Conservation (phyloP, 257 asterid genomes). For the Solanum tacnaense region DNA sequence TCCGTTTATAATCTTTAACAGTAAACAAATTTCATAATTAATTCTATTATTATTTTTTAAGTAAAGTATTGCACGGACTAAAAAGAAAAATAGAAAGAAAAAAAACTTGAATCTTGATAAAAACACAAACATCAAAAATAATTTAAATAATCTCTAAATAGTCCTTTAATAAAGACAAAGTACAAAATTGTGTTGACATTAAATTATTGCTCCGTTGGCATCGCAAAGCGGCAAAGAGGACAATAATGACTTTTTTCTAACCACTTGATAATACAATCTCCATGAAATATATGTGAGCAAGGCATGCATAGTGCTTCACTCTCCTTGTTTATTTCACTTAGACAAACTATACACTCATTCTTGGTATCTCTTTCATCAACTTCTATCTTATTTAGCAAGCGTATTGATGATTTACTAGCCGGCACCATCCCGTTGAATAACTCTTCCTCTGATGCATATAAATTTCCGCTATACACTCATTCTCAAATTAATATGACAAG, state of each 20-base stretch:
- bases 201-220: background rate
- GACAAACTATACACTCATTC: background rate
- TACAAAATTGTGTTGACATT: no score
- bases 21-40: no score
- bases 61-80: no score
- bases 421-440: background rate
- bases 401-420: background rate
- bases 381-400: background rate
- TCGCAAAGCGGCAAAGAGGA: constrained; percentile 5
- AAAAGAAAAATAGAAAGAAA: no score
- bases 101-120: no score
- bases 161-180: no score
- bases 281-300: constrained; percentile 7
- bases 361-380: background rate
- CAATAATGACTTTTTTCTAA: background rate
- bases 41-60: no score
- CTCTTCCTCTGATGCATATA: background rate
- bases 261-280: constrained; percentile 2
- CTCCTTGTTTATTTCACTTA: background rate
- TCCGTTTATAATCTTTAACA: no score
- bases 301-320: background rate
- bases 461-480: no score
- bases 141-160: no score
- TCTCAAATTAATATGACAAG: no score
- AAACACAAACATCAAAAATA: no score